Evolutionary conservation across 2,329 filamentous ascomycete genomes (phyloP).

Genomic region (Colletotrichum agaves): DNA sequence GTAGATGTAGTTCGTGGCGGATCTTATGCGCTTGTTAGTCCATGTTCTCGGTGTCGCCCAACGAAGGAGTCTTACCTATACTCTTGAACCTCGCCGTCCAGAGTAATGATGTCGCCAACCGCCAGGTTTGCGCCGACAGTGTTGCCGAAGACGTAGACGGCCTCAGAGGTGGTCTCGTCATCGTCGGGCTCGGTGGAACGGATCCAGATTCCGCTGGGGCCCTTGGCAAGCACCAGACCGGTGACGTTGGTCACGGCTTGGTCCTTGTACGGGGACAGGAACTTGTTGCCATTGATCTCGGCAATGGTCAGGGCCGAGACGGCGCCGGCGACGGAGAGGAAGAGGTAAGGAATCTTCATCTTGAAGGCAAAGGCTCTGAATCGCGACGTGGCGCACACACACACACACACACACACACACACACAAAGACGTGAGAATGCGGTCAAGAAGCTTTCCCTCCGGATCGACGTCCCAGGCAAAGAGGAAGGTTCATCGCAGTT

Average conservation of each 20-base stretch:
- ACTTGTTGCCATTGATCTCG: slow-evolving; percentile 74
- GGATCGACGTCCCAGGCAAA: slow-evolving; percentile 26
- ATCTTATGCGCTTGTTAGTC: slow-evolving; percentile 49
- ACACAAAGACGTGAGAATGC: slow-evolving; percentile 1
- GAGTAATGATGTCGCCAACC: slow-evolving; percentile 70
- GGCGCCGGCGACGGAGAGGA: slow-evolving; percentile 44
- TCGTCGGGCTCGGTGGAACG: slow-evolving; percentile 67
- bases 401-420: too few species aligned
- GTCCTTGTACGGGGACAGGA: slow-evolving; percentile 69
- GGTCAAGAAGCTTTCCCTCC: slow-evolving; percentile 17
- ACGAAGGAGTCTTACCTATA: slow-evolving; percentile 53
- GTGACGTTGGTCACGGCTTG: slow-evolving; percentile 67
- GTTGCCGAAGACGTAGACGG: slow-evolving; percentile 71
- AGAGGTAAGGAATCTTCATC: slow-evolving; percentile 46
- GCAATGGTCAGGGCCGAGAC: slow-evolving; percentile 60
- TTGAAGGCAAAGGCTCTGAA: slow-evolving; percentile 22
- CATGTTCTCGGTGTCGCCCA: background rate
- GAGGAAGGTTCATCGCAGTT: slow-evolving; percentile 6
- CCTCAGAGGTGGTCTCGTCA: slow-evolving; percentile 69
- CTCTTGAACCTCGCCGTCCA: slow-evolving; percentile 70
- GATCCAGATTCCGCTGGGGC: slow-evolving; percentile 71
- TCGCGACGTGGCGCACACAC: background rate
- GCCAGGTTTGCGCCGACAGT: slow-evolving; percentile 61
- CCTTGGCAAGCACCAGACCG: slow-evolving; percentile 73
- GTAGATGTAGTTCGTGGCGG: slow-evolving; percentile 66